Evolutionary conservation across 148 eudicot species (phyloP).

Genomic region (Salicornia ramosissima): DNA sequence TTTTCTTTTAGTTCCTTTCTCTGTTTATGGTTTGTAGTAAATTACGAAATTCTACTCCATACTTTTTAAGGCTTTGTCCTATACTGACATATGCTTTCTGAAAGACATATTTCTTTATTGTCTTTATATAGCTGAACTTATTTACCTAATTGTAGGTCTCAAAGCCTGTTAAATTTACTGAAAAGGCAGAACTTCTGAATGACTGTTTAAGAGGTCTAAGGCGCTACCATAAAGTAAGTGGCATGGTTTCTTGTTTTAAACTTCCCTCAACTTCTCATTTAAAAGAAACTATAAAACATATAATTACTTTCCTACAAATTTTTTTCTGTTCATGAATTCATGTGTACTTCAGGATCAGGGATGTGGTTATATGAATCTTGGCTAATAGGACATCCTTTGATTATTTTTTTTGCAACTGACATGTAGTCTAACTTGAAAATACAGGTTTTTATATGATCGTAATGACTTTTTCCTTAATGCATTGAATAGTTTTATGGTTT

Average conservation of each 20-base stretch:
- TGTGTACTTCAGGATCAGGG: too few relatives aligned
- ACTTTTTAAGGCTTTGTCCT: neutral
- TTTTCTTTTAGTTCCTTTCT: slow-evolving; percentile 8
- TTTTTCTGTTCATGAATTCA: too few relatives aligned
- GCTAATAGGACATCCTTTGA: too few relatives aligned
- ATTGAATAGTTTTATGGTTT: too few relatives aligned
- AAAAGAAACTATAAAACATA: too few relatives aligned
- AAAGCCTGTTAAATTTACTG: slow-evolving; percentile 20
- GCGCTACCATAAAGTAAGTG: slow-evolving; percentile 58
- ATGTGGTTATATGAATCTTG: too few relatives aligned
- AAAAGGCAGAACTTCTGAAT: slow-evolving; percentile 45
- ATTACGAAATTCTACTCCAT: neutral
- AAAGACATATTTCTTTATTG: neutral
- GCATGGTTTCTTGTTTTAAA: neutral
- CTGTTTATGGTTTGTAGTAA: neutral
- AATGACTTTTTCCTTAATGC: too few relatives aligned
- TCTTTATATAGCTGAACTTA: neutral
- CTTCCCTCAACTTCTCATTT: too few relatives aligned
- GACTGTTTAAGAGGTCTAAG: slow-evolving; percentile 67
- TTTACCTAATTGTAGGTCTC: slow-evolving; percentile 18
- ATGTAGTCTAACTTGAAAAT: too few relatives aligned
- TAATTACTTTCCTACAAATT: too few relatives aligned
- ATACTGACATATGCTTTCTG: neutral
- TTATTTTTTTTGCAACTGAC: too few relatives aligned
- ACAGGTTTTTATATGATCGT: too few relatives aligned